These are phyloP conservation scores for Drechslerella dactyloides DNA, from an alignment of 2,329 filamentous ascomycete species.

Conservation along the genomic window DNA sequence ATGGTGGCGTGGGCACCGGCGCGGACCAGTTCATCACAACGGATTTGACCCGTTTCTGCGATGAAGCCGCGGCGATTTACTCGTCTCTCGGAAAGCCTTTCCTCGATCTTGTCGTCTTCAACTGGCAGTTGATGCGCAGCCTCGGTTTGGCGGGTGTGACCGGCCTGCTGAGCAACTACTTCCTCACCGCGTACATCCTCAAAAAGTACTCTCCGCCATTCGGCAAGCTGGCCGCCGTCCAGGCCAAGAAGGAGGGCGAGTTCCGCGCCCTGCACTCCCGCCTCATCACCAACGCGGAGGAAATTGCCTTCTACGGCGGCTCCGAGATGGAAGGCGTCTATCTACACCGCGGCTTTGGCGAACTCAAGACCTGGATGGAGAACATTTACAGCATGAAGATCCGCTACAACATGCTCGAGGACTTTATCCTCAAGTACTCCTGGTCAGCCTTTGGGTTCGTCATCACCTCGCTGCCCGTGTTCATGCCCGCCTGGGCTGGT, in stretches of 20 bases:
- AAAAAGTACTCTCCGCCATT: conserved; percentile 90
- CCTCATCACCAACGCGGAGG: conserved; percentile 94
- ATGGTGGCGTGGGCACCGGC: conserved; percentile 88
- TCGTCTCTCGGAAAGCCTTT: conserved; percentile 97
- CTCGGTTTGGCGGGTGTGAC: conserved; percentile 85
- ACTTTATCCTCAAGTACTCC: conserved; percentile 96
- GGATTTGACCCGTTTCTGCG: conserved; percentile 93
- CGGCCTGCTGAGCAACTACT: conserved; percentile 88
- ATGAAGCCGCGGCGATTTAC: conserved; percentile 87
- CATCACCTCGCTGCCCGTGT: conserved; percentile 88
- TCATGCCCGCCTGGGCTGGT: conserved; percentile 92
- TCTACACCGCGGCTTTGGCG: conserved; percentile 88
- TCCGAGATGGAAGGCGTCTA: conserved; percentile 94
- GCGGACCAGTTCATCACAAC: conserved; percentile 98
- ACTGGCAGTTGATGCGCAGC: conserved; percentile 92
- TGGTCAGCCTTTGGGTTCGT: conserved; percentile 97
- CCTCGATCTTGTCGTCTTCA: conserved; percentile 97
- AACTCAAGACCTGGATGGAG: conserved; percentile 96
- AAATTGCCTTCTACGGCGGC: conserved; percentile 96
- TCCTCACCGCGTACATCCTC: conserved; percentile 88
- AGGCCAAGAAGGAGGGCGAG: conserved; percentile 92
- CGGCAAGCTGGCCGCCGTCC: conserved; percentile 93
- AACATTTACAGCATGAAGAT: conserved; percentile 98
- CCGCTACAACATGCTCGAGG: conserved; percentile 97
- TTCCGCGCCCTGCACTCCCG: conserved; percentile 88